Conservation (phyloP, 1,139 yeast genomes). For the Protomyces lactucae-debilis region DNA sequence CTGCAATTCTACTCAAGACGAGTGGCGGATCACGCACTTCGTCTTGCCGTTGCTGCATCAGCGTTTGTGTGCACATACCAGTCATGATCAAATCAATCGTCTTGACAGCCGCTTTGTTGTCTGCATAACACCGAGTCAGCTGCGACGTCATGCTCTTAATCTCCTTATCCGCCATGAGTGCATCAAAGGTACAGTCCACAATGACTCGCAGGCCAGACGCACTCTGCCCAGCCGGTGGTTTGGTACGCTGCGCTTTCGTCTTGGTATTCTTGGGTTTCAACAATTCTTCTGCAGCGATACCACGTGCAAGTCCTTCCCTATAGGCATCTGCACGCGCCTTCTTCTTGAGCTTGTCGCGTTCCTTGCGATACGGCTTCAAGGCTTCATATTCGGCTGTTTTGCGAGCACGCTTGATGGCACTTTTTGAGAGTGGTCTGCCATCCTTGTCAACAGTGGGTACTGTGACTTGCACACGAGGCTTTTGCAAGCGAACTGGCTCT, state of each 20-base stretch:
- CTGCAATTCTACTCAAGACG: slow-evolving; percentile 44
- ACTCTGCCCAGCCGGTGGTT: slow-evolving; percentile 3
- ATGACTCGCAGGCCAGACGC: slow-evolving; percentile 46
- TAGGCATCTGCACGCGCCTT: slow-evolving; percentile 37
- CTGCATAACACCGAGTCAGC: slow-evolving; percentile 74
- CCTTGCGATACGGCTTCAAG: slow-evolving; percentile 27
- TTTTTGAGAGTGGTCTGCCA: slow-evolving; percentile 5
- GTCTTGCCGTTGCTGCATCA: not conserved
- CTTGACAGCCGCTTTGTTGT: slow-evolving; percentile 58
- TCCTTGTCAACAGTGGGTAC: not conserved
- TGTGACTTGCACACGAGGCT: not conserved
- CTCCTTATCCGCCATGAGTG: slow-evolving; percentile 75
- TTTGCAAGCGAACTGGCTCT: not conserved
- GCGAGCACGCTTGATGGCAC: slow-evolving; percentile 11
- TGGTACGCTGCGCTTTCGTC: not conserved
- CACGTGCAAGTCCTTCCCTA: slow-evolving; percentile 3
- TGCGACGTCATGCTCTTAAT: slow-evolving; percentile 73
- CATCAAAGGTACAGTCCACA: slow-evolving; percentile 87
- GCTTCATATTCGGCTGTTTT: slow-evolving; percentile 14
- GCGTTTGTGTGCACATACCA: slow-evolving; percentile 37
- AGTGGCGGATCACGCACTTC: not conserved
- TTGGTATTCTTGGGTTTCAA: slow-evolving; percentile 1
- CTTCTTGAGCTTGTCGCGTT: slow-evolving; percentile 40
- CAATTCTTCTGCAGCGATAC: not conserved
- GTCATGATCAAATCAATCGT: slow-evolving; percentile 60